Conservation (phyloP, 2,329 filamentous ascomycete genomes). For the Pseudogymnoascus sp. region DNA sequence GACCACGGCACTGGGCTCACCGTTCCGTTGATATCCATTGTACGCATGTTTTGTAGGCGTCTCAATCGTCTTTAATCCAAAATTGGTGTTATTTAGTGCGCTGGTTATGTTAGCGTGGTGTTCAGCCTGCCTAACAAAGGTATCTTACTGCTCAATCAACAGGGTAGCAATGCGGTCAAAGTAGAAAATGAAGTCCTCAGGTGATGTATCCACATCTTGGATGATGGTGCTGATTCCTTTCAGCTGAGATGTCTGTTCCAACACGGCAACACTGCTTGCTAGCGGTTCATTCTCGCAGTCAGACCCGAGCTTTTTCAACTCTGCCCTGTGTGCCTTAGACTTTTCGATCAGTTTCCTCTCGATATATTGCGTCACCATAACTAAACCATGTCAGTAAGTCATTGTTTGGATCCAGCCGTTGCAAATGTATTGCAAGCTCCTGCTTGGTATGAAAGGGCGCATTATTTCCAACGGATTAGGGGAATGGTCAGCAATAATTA, state of each 20-base stretch:
- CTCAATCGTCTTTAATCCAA: conserved; percentile 52
- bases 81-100: conserved; percentile 69
- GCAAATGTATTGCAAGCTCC: background rate
- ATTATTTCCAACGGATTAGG: background rate
- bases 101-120: conserved; percentile 34
- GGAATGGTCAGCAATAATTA: background rate
- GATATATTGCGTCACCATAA: conserved; percentile 91
- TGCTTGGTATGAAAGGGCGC: background rate
- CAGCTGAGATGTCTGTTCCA: conserved; percentile 73
- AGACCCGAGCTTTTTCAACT: conserved; percentile 67
- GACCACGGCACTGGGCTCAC: conserved; percentile 76
- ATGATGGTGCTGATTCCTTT: conserved; percentile 86
- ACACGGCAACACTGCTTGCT: conserved; percentile 64
- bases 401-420: background rate
- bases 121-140: background rate
- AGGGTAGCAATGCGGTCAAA: conserved; percentile 85
- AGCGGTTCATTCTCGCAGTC: conserved; percentile 64
- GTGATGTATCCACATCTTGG: conserved; percentile 65
- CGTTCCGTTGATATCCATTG: conserved; percentile 60
- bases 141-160: conserved; percentile 64
- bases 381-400: conserved; percentile 33
- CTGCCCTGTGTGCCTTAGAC: conserved; percentile 72
- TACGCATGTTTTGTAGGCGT: conserved; percentile 68
- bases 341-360: conserved; percentile 81
- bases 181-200: conserved; percentile 96